A percentile compares a stretch with the other conserved stretches of the same genome.
These are phyloP conservation scores for Trichoderma endophyticum DNA, from an alignment of 2,329 filamentous ascomycete genomes.

Conservation along the genomic window DNA sequence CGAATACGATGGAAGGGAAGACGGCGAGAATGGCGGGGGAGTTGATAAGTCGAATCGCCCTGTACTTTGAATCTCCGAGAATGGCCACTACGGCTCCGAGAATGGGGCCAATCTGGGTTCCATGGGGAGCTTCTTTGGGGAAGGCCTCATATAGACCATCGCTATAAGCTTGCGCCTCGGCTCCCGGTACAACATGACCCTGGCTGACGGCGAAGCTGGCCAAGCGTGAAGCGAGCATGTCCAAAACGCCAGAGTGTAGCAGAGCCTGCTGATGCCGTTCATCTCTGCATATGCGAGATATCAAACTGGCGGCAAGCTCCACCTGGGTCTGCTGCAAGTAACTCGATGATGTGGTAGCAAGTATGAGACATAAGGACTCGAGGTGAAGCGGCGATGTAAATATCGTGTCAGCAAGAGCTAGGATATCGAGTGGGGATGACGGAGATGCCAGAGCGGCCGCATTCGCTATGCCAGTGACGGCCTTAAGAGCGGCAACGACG, in stretches of 20 bases:
- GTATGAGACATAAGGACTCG: constrained; percentile 60
- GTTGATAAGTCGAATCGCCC: constrained; percentile 67
- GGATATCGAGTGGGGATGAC: constrained; percentile 46
- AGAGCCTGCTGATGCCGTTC: constrained; percentile 69
- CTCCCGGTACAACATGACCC: constrained; percentile 65
- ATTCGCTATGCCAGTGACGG: constrained; percentile 68
- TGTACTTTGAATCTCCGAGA: constrained; percentile 73
- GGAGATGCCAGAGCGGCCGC: constrained; percentile 56
- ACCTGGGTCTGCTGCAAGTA: constrained; percentile 60
- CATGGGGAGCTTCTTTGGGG: constrained; percentile 58
- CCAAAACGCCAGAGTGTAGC: constrained; percentile 69
- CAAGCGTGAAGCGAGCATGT: constrained; percentile 71
- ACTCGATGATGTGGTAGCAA: constrained; percentile 55
- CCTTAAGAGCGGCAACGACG: constrained; percentile 69
- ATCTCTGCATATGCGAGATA: constrained; percentile 61
- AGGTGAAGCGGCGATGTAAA: constrained; percentile 61
- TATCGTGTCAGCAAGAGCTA: constrained; percentile 58
- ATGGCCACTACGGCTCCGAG: constrained; percentile 76
- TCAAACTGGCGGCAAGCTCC: constrained; percentile 54
- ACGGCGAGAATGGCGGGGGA: constrained; percentile 67
- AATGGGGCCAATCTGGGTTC: constrained; percentile 62
- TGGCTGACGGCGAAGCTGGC: constrained; percentile 66
- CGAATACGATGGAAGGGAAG: constrained; percentile 59
- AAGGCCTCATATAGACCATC: constrained; percentile 56
- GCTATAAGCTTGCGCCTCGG: constrained; percentile 52